Evolutionary conservation across 225 moss, liverwort and hornwort genomes (phyloP).

Genomic region (Anthoceros angustus): DNA sequence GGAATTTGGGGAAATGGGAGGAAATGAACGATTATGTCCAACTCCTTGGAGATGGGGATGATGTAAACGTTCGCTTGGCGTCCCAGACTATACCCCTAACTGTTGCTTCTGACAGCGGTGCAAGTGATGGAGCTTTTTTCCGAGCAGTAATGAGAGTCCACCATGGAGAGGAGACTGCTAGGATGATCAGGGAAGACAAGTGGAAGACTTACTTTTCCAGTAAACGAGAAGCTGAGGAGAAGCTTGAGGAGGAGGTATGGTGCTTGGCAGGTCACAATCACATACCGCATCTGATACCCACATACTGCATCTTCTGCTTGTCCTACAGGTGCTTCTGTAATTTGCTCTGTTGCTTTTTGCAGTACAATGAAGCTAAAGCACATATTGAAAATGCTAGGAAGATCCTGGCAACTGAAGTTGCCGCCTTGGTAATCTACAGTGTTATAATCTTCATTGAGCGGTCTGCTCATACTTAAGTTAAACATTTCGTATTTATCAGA

Average conservation of each 20-base stretch:
- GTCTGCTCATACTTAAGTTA: background rate
- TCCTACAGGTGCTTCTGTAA: background rate
- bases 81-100: constrained; percentile 30
- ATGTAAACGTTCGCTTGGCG: constrained; percentile 73
- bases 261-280: too few relatives aligned
- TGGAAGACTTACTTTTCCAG: too few relatives aligned
- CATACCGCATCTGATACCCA: background rate
- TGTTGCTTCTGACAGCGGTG: constrained; percentile 85
- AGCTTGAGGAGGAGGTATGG: too few relatives aligned
- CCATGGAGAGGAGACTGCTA: constrained; percentile 23
- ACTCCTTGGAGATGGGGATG: constrained; percentile 64
- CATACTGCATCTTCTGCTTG: background rate
- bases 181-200: too few relatives aligned
- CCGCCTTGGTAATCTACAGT: constrained; percentile 46
- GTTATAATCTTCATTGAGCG: background rate
- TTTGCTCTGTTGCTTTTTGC: background rate
- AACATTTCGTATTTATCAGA: background rate
- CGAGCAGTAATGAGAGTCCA: constrained; percentile 87
- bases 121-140: constrained; percentile 96
- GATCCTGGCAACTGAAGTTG: constrained; percentile 93
- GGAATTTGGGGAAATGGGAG: constrained; percentile 99
- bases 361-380: constrained; percentile 48
- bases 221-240: too few relatives aligned
- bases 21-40: constrained; percentile 79
- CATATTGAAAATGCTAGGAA: constrained; percentile 76